Conservation (phyloP, 176 grass and related monocot species). For the Lolium perenne region DNA sequence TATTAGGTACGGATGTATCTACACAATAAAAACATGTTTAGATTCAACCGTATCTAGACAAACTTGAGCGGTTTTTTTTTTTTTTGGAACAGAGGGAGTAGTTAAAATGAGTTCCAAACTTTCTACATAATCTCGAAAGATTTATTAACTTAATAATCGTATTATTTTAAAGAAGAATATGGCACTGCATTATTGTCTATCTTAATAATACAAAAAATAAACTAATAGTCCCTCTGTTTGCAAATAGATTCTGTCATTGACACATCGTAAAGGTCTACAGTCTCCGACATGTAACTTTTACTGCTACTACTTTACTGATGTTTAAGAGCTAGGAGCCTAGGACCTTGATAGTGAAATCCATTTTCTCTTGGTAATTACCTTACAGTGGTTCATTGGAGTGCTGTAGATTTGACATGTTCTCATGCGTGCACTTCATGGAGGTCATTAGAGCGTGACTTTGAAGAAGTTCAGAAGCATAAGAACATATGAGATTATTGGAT, state of each 20-base stretch:
- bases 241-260: neutral
- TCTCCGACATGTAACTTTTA: neutral
- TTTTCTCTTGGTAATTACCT: slow-evolving; percentile 26
- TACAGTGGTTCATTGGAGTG: neutral
- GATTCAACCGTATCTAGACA: too few species aligned
- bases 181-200: neutral
- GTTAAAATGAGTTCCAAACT: slow-evolving; percentile 16
- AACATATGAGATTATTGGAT: slow-evolving; percentile 13
- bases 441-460: slow-evolving; percentile 7
- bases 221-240: neutral
- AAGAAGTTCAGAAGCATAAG: neutral
- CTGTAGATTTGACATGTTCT: slow-evolving; percentile 11
- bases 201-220: neutral
- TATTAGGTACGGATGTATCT: too few species aligned
- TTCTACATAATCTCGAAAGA: neutral
- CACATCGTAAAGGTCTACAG: neutral
- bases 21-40: too few species aligned
- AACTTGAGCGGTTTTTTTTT: too few species aligned
- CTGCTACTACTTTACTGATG: neutral
- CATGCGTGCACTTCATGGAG: slow-evolving; percentile 11
- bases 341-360: neutral
- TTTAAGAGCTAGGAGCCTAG: slow-evolving; percentile 31
- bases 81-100: neutral
- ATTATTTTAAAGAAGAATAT: neutral
- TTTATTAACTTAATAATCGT: neutral